Evolutionary conservation across 306 rosid genomes (phyloP), one percentile per base, ranked within the genome.

Genomic region (Quercus bicolor): DNA sequence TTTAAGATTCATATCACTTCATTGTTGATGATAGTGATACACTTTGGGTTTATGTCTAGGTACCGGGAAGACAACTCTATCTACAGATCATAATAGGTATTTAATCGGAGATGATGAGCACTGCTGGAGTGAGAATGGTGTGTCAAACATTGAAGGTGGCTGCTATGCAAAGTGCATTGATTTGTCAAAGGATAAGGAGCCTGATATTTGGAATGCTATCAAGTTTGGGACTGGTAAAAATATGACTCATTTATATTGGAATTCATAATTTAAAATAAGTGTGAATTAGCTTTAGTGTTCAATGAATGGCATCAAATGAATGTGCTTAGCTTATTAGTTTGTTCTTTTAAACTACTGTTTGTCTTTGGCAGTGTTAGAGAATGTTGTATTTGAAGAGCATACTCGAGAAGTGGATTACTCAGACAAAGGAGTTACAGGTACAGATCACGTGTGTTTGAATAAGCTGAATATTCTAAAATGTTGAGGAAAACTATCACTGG

Each of bases 71-170:
- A 94, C 98, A 14, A 91, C 98, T 65, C 85, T 89, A 34, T 94
- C 98, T 1, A 94, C 97, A 0, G 97, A 94, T 72, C 93, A 89
- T 53, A 94, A 94, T 56, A 75, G 97, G 83, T 94, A 77, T 69
- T 79, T 94, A 19, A 90, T 94, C 1, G 97, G 98, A 73, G 98
- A 94, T 77, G 97, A 94, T 80, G 98, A 94, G 71, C 98, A 94
- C 45, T 90, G 96, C 48, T 92, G 98, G 96, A 77, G 94, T 72
- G 89, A 89, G 19, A 89, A 79, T 54, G 91, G 98, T 73, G 97
- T 94, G 57, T 92, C 97, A 21, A 94, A 94, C 80, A 94, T 92
- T 21, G 98, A 91, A 90, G 97, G 98, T 52, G 98, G 98, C n/a
- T 94, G 97, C 85, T 92, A 94, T 78, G 98, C 98, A 28, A 94